Evolutionary conservation across 2,329 filamentous ascomycete species (phyloP).

Genomic region (Venturia asperata): DNA sequence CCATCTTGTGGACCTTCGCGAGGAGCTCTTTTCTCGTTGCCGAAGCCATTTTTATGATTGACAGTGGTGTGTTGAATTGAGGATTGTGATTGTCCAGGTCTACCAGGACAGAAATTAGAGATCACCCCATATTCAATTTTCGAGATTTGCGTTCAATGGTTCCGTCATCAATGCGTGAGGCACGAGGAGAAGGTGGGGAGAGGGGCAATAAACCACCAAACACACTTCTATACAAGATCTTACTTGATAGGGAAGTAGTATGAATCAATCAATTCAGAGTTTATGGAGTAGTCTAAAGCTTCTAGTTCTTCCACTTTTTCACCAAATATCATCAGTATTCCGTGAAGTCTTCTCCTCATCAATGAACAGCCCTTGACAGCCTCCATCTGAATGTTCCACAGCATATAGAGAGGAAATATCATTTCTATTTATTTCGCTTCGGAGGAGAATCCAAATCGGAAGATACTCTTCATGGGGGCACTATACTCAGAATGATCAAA

Average conservation of each 20-base stretch:
- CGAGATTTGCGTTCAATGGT: not conserved
- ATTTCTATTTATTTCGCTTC: too few relatives aligned
- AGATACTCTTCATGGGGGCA: too few relatives aligned
- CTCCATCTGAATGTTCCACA: too few relatives aligned
- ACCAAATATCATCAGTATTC: too few relatives aligned
- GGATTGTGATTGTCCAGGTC: not conserved
- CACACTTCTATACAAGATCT: not conserved
- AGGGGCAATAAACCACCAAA: not conserved
- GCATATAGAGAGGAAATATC: too few relatives aligned
- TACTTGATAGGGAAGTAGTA: not conserved
- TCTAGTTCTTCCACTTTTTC: too few relatives aligned
- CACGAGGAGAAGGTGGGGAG: not conserved
- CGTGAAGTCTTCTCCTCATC: too few relatives aligned
- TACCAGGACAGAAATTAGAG: not conserved
- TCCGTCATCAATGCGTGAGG: conserved; percentile 7
- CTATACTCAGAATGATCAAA: too few relatives aligned
- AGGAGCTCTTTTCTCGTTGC: conserved; percentile 67
- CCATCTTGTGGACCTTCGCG: conserved; percentile 74
- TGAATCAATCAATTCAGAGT: not conserved
- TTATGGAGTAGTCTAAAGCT: too few relatives aligned
- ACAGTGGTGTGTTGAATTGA: not conserved
- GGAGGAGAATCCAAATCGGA: too few relatives aligned
- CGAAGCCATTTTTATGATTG: conserved; percentile 31
- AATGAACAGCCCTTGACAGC: too few relatives aligned
- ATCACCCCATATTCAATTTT: conserved; percentile 4